Conservation (phyloP, 257 asterid genomes). For the Jacaranda copaia region DNA sequence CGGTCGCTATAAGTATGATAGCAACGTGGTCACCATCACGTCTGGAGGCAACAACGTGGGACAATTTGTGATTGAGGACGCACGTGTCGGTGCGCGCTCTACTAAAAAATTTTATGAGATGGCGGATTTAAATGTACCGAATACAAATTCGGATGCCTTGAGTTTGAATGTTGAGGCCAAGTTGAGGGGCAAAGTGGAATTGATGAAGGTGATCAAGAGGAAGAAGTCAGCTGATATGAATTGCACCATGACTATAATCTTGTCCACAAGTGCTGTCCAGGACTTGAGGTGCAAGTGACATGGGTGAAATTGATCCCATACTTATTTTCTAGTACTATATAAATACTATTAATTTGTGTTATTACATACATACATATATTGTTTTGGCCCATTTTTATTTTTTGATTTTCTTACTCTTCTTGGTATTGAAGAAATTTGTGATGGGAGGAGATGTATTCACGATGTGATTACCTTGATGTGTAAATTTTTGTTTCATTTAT, state of each 20-base stretch:
- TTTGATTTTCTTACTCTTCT: neutral
- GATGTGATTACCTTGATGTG: neutral
- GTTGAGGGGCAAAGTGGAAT: constrained; percentile 56
- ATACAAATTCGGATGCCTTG: constrained; percentile 31
- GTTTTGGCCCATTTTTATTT: neutral
- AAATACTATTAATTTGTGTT: too few species aligned
- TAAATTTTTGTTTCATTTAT: neutral
- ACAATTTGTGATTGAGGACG: constrained; percentile 37
- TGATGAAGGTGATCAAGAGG: constrained; percentile 51
- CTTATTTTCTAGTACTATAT: neutral
- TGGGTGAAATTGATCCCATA: neutral
- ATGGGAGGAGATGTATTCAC: neutral
- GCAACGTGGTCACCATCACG: constrained; percentile 29
- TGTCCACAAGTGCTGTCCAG: constrained; percentile 45
- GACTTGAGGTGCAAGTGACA: constrained; percentile 51
- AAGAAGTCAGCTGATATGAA: constrained; percentile 48
- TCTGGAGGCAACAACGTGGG: constrained; percentile 12
- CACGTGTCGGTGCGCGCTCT: constrained; percentile 43
- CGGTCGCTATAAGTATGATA: constrained; percentile 45
- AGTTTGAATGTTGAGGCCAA: constrained; percentile 37
- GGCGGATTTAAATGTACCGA: constrained; percentile 26
- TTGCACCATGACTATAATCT: constrained; percentile 48
- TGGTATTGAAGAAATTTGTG: neutral
- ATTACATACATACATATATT: neutral
- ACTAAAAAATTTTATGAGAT: constrained; percentile 35